Base-by-base conservation (phyloP, 768 basidiomycete species). In the Mycena kentingensis region DNA sequence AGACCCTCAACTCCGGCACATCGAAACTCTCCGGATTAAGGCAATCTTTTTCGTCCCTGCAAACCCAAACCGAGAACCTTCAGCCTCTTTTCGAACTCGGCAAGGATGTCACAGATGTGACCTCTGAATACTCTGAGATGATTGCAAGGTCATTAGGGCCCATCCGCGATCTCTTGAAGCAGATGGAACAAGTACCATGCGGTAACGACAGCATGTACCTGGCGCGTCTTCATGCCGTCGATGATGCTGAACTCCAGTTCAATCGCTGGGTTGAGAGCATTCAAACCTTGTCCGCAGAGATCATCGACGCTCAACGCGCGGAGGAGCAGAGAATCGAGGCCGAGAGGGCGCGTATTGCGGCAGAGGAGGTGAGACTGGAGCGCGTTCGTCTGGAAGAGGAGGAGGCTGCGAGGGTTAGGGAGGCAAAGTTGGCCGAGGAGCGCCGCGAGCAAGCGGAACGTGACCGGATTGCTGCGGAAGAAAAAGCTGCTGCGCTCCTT, bases 111-210 rank as follows among this genome's bases (percentile, higher is more conserved):
- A 74, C 80, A 49, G 54, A 60, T 19, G 57, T 72, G 41, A 61
- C 68, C 42, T 56, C 70, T 38, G 51, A 63, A 3, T 67, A 74
- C 61, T 69, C 73, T 59, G 56, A 67, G 49, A 62, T 65, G 26
- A 70, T 82, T 55, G 66, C 73, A 12, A 73, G 74, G 21, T 80
- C 79, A 0, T 69, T 88, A 36, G 77, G 81, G 16, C 70, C 76
- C 5, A 74, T 84, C 37, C 83, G 78, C 18, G 79, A 82, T 37
- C 66, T 80, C 3, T 69, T 90, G 18, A 74, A 75, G 18, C 70
- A 67, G 21, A 82, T 92, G 74, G 81, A 85, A n/a, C 60, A 71
- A 27, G 54, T 67, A 8, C 75, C 81, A 28, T 69, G 71, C 37
- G 64, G 70, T 2, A 66, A 71, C 26, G 77, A 83, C 41, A 63